Evolutionary conservation across 805 yeast species (phyloP).

Genomic region (Komagataella pastoris): DNA sequence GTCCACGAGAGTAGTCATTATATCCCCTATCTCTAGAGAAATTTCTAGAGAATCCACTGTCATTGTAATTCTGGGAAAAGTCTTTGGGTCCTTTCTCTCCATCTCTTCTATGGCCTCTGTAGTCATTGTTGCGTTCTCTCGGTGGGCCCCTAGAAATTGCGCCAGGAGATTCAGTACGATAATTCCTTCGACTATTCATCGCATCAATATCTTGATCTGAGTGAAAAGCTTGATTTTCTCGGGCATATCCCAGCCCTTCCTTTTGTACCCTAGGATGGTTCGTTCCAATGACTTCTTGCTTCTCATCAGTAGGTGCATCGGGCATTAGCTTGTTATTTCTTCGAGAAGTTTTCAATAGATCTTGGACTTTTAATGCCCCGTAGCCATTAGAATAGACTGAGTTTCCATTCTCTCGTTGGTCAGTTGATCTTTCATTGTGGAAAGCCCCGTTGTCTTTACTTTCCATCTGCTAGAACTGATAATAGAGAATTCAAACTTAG

Average conservation of each 20-base stretch:
- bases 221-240: conserved; percentile 6
- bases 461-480: not conserved
- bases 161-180: conserved; percentile 7
- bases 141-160: conserved; percentile 6
- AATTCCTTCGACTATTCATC: conserved; percentile 6
- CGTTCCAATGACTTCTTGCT: conserved; percentile 1
- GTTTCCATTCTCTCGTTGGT: not conserved
- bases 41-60: not conserved
- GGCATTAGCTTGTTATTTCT: not conserved
- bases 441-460: not conserved
- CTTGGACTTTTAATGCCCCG: not conserved
- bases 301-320: not conserved
- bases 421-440: not conserved
- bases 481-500: not conserved
- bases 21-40: not conserved
- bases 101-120: conserved; percentile 6
- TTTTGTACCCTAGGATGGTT: conserved; percentile 3
- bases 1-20: not conserved
- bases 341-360: not conserved
- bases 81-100: conserved; percentile 4
- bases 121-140: conserved; percentile 4
- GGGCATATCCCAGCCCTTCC: conserved; percentile 3
- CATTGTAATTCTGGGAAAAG: not conserved
- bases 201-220: conserved; percentile 7
- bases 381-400: not conserved